Evolutionary conservation across 345 rosid genomes (phyloP), one percentile per base, ranked within the genome.

Genomic region (Camelina sativa): DNA sequence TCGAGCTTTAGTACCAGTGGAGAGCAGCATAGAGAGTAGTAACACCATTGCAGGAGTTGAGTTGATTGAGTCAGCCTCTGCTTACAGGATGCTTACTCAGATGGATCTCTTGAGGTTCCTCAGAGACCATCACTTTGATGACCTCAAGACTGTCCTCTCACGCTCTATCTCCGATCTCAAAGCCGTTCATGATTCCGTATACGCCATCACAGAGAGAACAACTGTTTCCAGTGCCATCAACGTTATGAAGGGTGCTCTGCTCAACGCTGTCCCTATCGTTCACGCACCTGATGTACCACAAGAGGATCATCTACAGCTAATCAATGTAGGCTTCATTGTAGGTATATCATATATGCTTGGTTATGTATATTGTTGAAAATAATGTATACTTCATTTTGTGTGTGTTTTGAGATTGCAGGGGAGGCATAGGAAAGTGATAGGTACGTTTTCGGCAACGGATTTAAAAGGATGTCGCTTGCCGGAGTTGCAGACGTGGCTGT

Each of bases 391-490:
- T 46, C 38, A 61, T 46, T 43, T 19, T 22, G 30, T 70, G 55
- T 48, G 32, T 62, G 28, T 25, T 69, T 32, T 65, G 64, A 10
- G 58, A 16, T 67, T 67, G 8, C 89, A 91, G 96, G 96, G 93
- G 3, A 80, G 82, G 17, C 81, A 88, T 11, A 85, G 85, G 89
- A 82, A 77, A 80, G 82, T 84, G 4, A 53, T 85, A 3, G 97
- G 98, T 23, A 89, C 97, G 62, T 87, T 93, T 47, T 91, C 97
- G 0, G 90, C 95, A 0, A 88, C 96, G 0, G 98, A 93, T 62
- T 70, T 91, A 32, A 82, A 89, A 69, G 95, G 96, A 0, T 88
- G 96, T 73, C 96, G 83, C 35, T 19, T 88, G 2, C 69, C 85
- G 1, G 73, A 86, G 1, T 69, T 93, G 64, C 88, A 85, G 61